Percentiles rank a stretch among this genome's conserved stretches.
phyloP scores from a whole-genome alignment of 305 asterid genomes.

The Fraxinus baroniana region DNA sequence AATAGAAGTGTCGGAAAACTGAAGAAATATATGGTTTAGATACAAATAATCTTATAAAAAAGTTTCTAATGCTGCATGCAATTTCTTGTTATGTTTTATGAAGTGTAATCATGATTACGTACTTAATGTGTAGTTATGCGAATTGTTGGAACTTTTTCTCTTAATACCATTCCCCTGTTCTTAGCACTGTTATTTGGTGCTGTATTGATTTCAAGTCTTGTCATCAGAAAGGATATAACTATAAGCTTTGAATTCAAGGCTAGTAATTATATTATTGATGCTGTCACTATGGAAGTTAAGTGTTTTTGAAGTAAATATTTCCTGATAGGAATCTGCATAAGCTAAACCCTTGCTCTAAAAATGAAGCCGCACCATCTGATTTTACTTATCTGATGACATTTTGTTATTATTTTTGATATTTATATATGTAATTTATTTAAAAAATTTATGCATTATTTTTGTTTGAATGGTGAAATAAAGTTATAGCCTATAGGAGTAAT shows the following conservation, averaged over 20 bases:
- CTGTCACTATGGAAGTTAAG: not conserved
- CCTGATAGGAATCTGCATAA: not conserved
- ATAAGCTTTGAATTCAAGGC: not conserved
- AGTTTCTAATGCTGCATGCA: not conserved
- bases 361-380: not conserved
- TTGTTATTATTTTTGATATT: too few relatives aligned
- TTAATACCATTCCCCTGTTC: not conserved
- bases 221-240: not conserved
- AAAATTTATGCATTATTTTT: too few relatives aligned
- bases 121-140: not conserved
- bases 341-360: not conserved
- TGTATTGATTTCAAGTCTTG: not conserved
- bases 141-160: not conserved
- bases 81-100: not conserved
- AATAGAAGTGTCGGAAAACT: not conserved
- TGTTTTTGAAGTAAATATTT: not conserved
- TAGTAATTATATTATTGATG: not conserved
- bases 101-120: not conserved
- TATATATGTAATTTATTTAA: too few relatives aligned
- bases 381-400: not conserved
- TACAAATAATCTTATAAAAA: not conserved
- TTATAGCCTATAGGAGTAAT: too few relatives aligned
- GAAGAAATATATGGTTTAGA: not conserved
- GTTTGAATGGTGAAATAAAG: too few relatives aligned
- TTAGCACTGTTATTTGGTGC: not conserved